Base-by-base conservation (phyloP, 1,284 basidiomycete species). In the Vanrija sp. region DNA sequence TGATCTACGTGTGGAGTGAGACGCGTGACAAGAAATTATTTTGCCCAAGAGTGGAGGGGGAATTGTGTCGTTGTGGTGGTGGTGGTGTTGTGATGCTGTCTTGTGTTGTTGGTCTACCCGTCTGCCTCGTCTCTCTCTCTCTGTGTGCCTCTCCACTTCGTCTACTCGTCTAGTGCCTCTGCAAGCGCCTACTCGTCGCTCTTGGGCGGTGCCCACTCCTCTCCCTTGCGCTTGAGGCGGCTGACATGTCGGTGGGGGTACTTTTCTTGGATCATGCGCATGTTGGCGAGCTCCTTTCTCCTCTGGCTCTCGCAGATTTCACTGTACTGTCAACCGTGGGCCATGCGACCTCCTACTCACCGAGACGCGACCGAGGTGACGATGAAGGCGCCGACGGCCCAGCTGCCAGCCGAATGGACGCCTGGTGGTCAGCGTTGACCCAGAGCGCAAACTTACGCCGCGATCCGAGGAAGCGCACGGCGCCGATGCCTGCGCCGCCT, bases 171-270 rank as follows among this genome's bases (percentile, higher is more conserved):
- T 43, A 9, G 4, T 35, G 10, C 10, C 31, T 31, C 12, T 31
- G 10, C 10, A 9, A 14, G 31, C 31, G 4, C 24, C 36, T 45
- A 18, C 45, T 47, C 27, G 20, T 44, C n/a, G n/a, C n/a, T n/a
- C 14, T 41, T 35, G 35, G 49, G 38, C 9, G 57, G 48, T 38
- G 54, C 22, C 46, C 51, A 56, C 3, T 59, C 54, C 18, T 25
- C 31, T 4, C 31, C 51, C 16, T 23, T 51, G 22, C 48, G 44
- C 59, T 69, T 68, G 36, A 76, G 60, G n/a, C 66, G 69, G 18
- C 68, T 71, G 48, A 73, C 60, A 55, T 76, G 74, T 48, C 73
- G 63, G 62, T 74, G 70, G 6, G 74, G 67, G 59, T 68, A 76
- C 23, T 59, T 53, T 39, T 75, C 73, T 49, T 74, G 70, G 51